Conservation (phyloP, 2,329 filamentous ascomycete genomes). For the Monosporascus ibericus region DNA sequence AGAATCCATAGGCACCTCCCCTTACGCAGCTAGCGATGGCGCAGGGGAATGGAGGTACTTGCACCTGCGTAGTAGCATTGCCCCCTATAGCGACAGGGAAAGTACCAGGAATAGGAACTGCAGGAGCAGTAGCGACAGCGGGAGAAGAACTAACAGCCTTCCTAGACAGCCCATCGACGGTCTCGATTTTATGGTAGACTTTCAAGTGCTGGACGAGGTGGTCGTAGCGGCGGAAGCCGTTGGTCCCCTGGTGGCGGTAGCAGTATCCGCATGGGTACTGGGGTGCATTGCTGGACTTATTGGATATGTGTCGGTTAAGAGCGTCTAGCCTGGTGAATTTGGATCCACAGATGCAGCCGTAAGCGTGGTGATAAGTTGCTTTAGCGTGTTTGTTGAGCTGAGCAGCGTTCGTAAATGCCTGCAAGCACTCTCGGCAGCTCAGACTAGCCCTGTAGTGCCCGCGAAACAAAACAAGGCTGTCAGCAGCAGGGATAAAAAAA, state of each 20-base stretch:
- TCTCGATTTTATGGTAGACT: conserved; percentile 6
- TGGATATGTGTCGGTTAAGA: conserved; percentile 10
- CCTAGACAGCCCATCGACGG: conserved; percentile 1
- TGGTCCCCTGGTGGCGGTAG: background rate
- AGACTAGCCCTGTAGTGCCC: no score
- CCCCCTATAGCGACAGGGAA: no score
- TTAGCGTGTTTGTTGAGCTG: conserved; percentile 3
- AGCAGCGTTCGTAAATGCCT: background rate
- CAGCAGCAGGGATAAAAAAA: background rate
- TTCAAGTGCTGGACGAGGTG: conserved; percentile 12
- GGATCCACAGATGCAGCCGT: conserved; percentile 8
- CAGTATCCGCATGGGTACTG: conserved; percentile 8
- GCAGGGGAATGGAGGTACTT: no score
- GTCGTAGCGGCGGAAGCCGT: conserved; percentile 8
- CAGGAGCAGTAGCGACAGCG: no score
- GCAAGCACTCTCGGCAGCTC: conserved; percentile 4
- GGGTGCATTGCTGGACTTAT: conserved; percentile 2
- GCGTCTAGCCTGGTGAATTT: conserved; percentile 5
- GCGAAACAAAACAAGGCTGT: no score
- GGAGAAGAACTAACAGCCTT: background rate
- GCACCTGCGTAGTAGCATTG: no score
- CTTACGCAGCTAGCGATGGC: no score
- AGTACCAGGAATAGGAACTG: no score
- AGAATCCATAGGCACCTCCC: no score
- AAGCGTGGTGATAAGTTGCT: conserved; percentile 2